Evolutionary conservation across 495 filamentous ascomycete genomes (phyloP).

Genomic region (Trichoderma orchidacearum): DNA sequence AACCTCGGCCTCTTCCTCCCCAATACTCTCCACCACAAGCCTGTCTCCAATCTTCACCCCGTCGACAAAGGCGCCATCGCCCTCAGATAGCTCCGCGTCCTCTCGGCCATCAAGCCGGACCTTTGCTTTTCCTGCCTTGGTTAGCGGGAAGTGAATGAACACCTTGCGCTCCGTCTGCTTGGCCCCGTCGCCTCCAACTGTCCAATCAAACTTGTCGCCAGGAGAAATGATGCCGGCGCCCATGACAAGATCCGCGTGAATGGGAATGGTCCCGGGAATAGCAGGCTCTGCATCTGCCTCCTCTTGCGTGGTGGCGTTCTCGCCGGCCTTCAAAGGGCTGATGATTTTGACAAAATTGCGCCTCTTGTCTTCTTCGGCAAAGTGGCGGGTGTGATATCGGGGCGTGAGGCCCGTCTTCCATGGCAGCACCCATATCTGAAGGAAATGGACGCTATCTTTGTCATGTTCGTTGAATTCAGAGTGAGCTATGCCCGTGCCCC

Average conservation of each 20-base stretch:
- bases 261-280: conserved; percentile 52
- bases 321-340: conserved; percentile 52
- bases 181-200: conserved; percentile 38
- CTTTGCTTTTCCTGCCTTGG: conserved; percentile 53
- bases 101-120: conserved; percentile 49
- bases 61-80: conserved; percentile 63
- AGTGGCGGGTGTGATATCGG: conserved; percentile 54
- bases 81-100: conserved; percentile 48
- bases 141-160: conserved; percentile 66
- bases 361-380: conserved; percentile 53
- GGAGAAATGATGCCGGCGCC: conserved; percentile 51
- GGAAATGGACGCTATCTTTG: conserved; percentile 55
- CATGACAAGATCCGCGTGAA: conserved; percentile 73
- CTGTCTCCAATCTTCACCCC: conserved; percentile 40
- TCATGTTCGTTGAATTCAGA: conserved; percentile 59
- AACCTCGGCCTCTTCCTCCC: conserved; percentile 54
- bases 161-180: conserved; percentile 49
- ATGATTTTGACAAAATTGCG: conserved; percentile 55
- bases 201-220: conserved; percentile 43
- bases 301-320: conserved; percentile 40
- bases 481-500: conserved; percentile 65
- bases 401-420: conserved; percentile 55
- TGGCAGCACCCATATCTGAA: conserved; percentile 71
- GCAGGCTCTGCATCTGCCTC: conserved; percentile 44
- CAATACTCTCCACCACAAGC: conserved; percentile 47